Base-by-base conservation (phyloP, 2,329 filamentous ascomycete genomes). In the Podosphaera xanthii region DNA sequence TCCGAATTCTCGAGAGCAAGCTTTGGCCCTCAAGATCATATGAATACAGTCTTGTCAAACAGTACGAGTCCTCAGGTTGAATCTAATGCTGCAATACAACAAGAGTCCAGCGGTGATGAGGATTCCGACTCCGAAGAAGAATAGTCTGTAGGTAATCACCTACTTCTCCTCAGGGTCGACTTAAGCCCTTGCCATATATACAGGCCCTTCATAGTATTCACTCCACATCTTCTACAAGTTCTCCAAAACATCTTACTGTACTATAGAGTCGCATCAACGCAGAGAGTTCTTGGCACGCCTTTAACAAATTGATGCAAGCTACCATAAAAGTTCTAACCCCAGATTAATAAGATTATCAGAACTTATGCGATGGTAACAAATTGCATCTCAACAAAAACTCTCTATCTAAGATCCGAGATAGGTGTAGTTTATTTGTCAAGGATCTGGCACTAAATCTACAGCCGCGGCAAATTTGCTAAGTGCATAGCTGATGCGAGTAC, bases 71-170 rank as follows among this genome's bases (percentile, higher is more conserved):
- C 22, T 54, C 59, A 65, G 50, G 9, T 34, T 57, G 10, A 40
- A 44, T 8, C 49, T 30, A 67, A 55, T 40, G 65, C 65, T 60
- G 63, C 67, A 44, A 65, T 69, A 58, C 67, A 71, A 60, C 62
- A 62, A 42, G 71, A 69, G 60, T 75, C 75, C 48, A 78, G 76
- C 64, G 77, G 77, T 34, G 76, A 78, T 62, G 75, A 77, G 59
- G 72, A 73, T 63, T 74, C 73, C 62, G 77, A 75, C 64, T 80
- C 77, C 3, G 78, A 80, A 65, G 74, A 76, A 59, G 68, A 69
- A 64, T 69, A 62, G 60, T 33, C 8, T 58, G 8, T 34, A 14
- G 22, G 12, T 58, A 46, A 9, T 22, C 34, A 14, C 44, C 33
- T 38, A 22, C 14, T 57, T 50, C 6, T 52, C 8, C 49, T 33